Base-by-base conservation (phyloP, 768 basidiomycete genomes). In the Termitomyces sp. region DNA sequence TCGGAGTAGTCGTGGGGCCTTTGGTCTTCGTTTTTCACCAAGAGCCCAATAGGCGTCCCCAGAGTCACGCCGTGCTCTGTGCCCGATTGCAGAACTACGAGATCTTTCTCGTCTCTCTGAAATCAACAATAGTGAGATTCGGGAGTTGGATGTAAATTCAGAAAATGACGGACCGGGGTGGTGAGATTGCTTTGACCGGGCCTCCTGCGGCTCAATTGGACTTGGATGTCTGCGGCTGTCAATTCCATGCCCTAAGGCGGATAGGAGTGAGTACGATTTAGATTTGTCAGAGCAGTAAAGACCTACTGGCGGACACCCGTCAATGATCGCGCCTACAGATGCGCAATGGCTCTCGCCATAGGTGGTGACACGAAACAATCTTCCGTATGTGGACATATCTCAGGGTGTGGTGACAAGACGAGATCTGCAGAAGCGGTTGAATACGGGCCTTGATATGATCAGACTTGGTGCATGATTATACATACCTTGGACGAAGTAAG, bases 281-380 rank as follows among this genome's bases (percentile, higher is more conserved):
- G 52, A 7, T 22, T 36, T 31, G 4, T 15, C n/a, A 33, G 20
- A 42, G 27, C 15, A 6, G 37, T 31, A 37, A 31, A 31, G 15
- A 74, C 85, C 58, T 73, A 97, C 96, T 41, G 96, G 96, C 55
- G 96, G 96, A 64, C 94, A 94, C 36, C 97, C 97, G 70, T 98
- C 97, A 67, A 99, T 86, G 73, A 99, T 98, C 37, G 93, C 94
- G 15, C 97, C 97, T 37, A 98, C 97, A 15, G 93, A 95, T 33
- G 91, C 85, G 70, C 97, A 98, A 72, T 99, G 97, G 63, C 91
- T 94, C 78, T 99, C 97, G 59, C 97, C 97, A 70, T 91, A 99
- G 63, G 97, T 99, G 55, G 95, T 95, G 30, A 99, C 97, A 49
- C 93, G 84, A 78, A 92, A 99, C 41, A 92, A 78, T 27, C 80